phyloP scores from a whole-genome alignment of 352 stramenopile species.

The Phytophthora chlamydospora region DNA sequence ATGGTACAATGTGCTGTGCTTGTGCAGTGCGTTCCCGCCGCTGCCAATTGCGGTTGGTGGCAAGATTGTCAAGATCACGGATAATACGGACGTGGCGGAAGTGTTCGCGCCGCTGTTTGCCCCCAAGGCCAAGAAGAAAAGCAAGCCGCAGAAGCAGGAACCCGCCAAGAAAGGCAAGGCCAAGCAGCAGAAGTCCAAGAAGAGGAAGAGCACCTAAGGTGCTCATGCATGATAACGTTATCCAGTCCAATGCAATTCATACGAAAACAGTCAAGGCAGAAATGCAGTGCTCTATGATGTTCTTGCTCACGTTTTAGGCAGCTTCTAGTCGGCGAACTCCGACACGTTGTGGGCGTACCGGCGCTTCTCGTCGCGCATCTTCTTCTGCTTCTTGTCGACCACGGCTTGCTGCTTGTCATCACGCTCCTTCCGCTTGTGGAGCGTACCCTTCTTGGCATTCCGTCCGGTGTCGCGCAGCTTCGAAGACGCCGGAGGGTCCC shows the following conservation, averaged over 20 bases:
- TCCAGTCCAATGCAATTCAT: slow-evolving; percentile 28
- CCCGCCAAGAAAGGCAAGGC: slow-evolving; percentile 25
- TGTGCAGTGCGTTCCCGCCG: slow-evolving; percentile 59
- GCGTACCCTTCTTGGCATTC: slow-evolving; percentile 79
- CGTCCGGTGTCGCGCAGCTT: slow-evolving; percentile 80
- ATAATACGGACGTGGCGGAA: slow-evolving; percentile 44
- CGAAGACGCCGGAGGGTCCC: slow-evolving; percentile 78
- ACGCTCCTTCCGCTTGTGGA: slow-evolving; percentile 84
- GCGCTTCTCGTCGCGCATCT: slow-evolving; percentile 63
- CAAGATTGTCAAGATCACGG: slow-evolving; percentile 50
- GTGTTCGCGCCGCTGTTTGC: slow-evolving; percentile 61
- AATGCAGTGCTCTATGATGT: slow-evolving; percentile 26
- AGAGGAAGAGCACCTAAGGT: slow-evolving; percentile 46
- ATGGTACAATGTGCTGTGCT: slow-evolving; percentile 10
- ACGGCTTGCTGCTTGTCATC: slow-evolving; percentile 73
- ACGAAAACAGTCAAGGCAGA: slow-evolving; percentile 7
- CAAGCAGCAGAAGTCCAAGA: slow-evolving; percentile 57
- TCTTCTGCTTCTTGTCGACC: slow-evolving; percentile 64
- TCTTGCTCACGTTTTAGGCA: slow-evolving; percentile 10
- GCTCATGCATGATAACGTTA: slow-evolving; percentile 30
- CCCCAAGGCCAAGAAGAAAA: slow-evolving; percentile 37
- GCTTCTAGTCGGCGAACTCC: slow-evolving; percentile 70
- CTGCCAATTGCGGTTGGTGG: slow-evolving; percentile 58
- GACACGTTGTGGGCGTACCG: slow-evolving; percentile 76
- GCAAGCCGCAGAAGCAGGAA: slow-evolving; percentile 28